phyloP scores from a whole-genome alignment of 306 rosid genomes.

The Trifolium pratense region DNA sequence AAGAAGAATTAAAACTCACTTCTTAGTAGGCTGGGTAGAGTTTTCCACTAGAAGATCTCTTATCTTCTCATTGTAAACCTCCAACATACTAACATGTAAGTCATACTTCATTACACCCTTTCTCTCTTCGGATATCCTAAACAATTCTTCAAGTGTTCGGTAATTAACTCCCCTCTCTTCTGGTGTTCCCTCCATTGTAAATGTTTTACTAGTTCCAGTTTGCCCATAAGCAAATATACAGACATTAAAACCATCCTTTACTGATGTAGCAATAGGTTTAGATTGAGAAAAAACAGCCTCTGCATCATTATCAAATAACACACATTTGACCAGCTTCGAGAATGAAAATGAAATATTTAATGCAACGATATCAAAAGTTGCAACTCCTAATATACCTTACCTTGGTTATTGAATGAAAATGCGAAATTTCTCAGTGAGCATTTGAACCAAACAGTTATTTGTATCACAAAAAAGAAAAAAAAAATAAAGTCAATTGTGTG shows the following conservation, averaged over 20 bases:
- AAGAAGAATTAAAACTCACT: no score
- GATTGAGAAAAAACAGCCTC: no score
- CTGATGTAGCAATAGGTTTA: constrained; percentile 82
- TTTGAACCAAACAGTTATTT: no score
- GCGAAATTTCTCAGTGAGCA: no score
- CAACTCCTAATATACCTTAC: no score
- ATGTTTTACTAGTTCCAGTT: constrained; percentile 98
- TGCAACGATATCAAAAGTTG: no score
- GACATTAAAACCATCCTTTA: constrained; percentile 90
- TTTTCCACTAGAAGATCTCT: constrained; percentile 86
- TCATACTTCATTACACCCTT: constrained; percentile 72
- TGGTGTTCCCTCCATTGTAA: constrained; percentile 94
- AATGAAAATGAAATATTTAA: no score
- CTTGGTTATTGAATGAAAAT: no score
- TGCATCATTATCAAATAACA: no score
- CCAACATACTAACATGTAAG: constrained; percentile 89
- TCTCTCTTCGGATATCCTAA: constrained; percentile 73
- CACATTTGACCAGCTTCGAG: no score
- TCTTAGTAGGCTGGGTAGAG: constrained; percentile 70
- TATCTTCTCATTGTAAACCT: constrained; percentile 94
- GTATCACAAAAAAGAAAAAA: no score
- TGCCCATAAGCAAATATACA: constrained; percentile 99
- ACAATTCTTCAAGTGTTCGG: constrained; percentile 86
- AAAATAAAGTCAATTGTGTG: no score
- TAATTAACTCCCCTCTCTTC: constrained; percentile 94